Evolutionary conservation across 495 filamentous ascomycete species (phyloP).

Genomic region (Penicillium subrubescens): DNA sequence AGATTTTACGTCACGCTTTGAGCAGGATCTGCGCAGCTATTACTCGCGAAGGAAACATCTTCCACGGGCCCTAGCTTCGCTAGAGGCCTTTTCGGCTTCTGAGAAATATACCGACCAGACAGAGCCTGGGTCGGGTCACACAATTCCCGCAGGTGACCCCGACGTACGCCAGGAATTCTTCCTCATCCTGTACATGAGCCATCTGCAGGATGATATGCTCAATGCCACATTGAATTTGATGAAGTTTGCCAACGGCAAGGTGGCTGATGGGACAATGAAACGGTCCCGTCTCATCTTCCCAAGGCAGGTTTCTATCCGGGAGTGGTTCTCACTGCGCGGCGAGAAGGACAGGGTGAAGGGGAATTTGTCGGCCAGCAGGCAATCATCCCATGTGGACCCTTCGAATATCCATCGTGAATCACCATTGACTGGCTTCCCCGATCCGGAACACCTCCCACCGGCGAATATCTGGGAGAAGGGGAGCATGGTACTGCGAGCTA

Average conservation of each 20-base stretch:
- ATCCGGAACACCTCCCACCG: constrained; percentile 75
- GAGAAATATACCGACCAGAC: constrained; percentile 19
- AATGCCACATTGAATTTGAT: constrained; percentile 51
- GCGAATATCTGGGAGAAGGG: constrained; percentile 60
- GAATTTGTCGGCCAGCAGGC: constrained; percentile 13
- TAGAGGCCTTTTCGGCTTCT: constrained; percentile 32
- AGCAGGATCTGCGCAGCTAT: constrained; percentile 21
- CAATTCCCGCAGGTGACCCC: constrained; percentile 17
- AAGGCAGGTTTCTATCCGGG: constrained; percentile 53
- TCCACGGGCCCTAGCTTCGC: constrained; percentile 26
- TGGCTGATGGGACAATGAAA: constrained; percentile 60
- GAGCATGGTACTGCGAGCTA: constrained; percentile 32
- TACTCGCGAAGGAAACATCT: constrained; percentile 27
- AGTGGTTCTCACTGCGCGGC: constrained; percentile 28
- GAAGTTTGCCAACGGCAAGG: constrained; percentile 58
- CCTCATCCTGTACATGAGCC: constrained; percentile 38
- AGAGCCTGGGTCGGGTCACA: neutral
- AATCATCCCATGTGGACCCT: constrained; percentile 26
- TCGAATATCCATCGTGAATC: constrained; percentile 13
- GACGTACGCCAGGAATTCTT: constrained; percentile 39
- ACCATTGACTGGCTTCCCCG: constrained; percentile 29
- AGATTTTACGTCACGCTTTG: constrained; percentile 25
- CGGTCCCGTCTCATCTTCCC: constrained; percentile 63
- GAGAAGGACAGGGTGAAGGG: constrained; percentile 14
- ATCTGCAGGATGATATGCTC: constrained; percentile 37